phyloP scores from a whole-genome alignment of 192 early-diverging fungal species.

The Rhizophagus prolifer region DNA sequence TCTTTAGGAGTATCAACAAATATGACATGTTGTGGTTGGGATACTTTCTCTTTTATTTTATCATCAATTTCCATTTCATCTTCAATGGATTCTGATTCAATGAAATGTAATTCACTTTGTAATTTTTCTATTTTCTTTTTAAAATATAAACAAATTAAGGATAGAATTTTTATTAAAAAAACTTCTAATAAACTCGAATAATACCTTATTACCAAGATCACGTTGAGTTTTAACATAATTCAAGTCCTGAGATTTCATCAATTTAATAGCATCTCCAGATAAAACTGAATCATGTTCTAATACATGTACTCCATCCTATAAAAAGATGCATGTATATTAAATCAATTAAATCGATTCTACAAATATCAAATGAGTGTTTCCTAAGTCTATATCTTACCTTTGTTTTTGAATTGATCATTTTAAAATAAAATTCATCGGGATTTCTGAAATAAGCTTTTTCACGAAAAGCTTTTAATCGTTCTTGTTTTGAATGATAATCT shows the following conservation, averaged over 20 bases:
- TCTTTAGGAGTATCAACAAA: constrained; percentile 74
- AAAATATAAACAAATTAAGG: not conserved
- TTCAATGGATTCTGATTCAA: constrained; percentile 42
- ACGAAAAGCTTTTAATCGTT: constrained; percentile 77
- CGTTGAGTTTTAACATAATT: constrained; percentile 83
- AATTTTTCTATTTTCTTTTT: constrained; percentile 72
- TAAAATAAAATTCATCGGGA: constrained; percentile 98
- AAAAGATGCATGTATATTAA: constrained; percentile 7
- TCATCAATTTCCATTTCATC: constrained; percentile 41
- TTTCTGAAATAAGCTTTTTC: constrained; percentile 87
- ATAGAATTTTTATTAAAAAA: not conserved
- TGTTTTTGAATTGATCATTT: constrained; percentile 87
- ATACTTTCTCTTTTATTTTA: constrained; percentile 35
- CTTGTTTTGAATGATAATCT: constrained; percentile 87
- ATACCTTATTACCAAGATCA: constrained; percentile 70
- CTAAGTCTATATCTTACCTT: constrained; percentile 45
- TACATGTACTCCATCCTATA: constrained; percentile 74
- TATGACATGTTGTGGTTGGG: constrained; percentile 66
- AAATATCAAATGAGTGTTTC: not conserved
- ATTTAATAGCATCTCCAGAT: constrained; percentile 70
- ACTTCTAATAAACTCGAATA: not conserved
- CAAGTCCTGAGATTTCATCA: constrained; percentile 92
- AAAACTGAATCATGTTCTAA: constrained; percentile 70
- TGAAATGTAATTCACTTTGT: constrained; percentile 67
- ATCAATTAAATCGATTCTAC: not conserved